Conservation (phyloP, 177 flowering plant genomes). For the Telopea speciosissima region DNA sequence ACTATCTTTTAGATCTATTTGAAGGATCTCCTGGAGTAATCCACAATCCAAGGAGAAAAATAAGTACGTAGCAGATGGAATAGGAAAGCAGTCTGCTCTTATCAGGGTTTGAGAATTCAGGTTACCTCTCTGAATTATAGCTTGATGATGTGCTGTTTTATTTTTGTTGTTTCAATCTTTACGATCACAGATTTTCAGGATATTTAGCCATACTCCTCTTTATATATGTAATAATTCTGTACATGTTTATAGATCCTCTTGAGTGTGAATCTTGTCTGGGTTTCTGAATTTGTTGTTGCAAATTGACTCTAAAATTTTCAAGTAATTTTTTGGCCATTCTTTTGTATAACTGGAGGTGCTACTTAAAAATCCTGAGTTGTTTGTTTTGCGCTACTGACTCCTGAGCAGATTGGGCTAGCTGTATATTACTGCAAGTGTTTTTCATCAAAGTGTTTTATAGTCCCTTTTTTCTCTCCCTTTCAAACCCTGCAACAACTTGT, state of each 20-base stretch:
- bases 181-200: not conserved
- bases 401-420: not conserved
- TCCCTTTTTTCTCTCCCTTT: too few relatives aligned
- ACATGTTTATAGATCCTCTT: not conserved
- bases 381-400: not conserved
- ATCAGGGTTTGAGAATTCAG: not conserved
- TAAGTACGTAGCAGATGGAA: not conserved
- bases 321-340: not conserved
- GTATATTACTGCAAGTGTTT: too few relatives aligned
- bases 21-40: constrained; percentile 14
- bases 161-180: not conserved
- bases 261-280: not conserved
- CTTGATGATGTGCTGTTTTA: not conserved
- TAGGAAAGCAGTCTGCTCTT: not conserved
- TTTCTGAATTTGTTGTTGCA: not conserved
- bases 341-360: not conserved
- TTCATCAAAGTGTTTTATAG: too few relatives aligned
- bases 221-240: constrained; percentile 4
- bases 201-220: not conserved
- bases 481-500: not conserved
- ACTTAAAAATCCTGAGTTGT: not conserved
- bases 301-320: not conserved
- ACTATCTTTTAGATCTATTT: constrained; percentile 8
- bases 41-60: constrained; percentile 6
- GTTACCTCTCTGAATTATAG: not conserved